A percentile compares a stretch with the other conserved stretches of the same genome.
These are phyloP conservation scores for Didymosphaeria variabile DNA, from an alignment of 2,329 filamentous ascomycete genomes.

Conservation along the genomic window DNA sequence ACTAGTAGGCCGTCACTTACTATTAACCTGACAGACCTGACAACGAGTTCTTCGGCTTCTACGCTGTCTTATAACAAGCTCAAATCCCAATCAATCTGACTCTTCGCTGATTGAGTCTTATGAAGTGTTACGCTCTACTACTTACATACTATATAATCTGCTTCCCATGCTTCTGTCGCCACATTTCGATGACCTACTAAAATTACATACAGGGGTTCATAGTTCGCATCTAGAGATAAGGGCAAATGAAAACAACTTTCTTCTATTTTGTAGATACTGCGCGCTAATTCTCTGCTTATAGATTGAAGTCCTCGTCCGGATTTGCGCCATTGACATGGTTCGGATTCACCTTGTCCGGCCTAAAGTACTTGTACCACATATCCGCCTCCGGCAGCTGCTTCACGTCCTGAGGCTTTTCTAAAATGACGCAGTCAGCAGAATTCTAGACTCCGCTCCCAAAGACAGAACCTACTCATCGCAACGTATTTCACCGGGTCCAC, in stretches of 20 bases:
- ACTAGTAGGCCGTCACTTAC: no score
- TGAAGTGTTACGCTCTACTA: no score
- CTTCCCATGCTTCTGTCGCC: no score
- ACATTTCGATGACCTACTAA: no score
- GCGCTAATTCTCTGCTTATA: not conserved
- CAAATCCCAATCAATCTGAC: no score
- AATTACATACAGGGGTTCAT: not conserved
- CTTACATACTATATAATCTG: no score
- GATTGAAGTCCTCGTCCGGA: constrained; percentile 10
- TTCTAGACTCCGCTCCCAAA: not conserved
- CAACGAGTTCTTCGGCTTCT: no score
- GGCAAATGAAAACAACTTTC: not conserved
- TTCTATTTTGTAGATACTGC: not conserved
- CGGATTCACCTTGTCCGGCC: constrained; percentile 10
- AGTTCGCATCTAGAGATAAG: not conserved
- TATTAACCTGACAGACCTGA: no score
- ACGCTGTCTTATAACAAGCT: no score
- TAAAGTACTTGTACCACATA: constrained; percentile 11
- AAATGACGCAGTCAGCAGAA: not conserved
- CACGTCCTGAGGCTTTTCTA: constrained; percentile 2
- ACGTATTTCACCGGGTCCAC: constrained; percentile 7
- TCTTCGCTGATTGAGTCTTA: no score
- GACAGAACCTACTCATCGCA: not conserved
- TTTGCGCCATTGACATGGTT: constrained; percentile 11
- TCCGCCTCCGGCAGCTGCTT: constrained; percentile 11